A percentile compares a stretch with the other conserved stretches of the same genome.
Evolutionary conservation across 2,329 filamentous ascomycete genomes (phyloP).

Genomic region (Pestalotiopsis sp.): DNA sequence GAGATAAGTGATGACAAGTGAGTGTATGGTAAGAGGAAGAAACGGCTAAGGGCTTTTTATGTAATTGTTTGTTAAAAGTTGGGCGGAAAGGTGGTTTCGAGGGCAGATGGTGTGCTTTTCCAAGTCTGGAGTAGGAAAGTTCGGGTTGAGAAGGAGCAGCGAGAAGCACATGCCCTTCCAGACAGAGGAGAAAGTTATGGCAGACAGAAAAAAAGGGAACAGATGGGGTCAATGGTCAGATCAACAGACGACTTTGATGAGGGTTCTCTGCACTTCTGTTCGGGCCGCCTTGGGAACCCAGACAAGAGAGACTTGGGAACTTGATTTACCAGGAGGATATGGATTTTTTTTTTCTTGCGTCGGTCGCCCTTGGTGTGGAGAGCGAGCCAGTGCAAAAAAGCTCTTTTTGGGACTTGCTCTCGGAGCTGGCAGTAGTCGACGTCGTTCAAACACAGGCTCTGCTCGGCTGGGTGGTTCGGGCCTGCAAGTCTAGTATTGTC

Average conservation of each 20-base stretch:
- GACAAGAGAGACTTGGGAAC: not conserved
- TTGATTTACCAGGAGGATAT: not conserved
- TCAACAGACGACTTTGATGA: conserved; percentile 4
- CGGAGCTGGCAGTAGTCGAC: conserved; percentile 4
- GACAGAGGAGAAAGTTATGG: not conserved
- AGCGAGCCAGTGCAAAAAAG: not conserved
- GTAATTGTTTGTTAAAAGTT: conserved; percentile 18
- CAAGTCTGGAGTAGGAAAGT: not conserved
- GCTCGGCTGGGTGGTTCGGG: not conserved
- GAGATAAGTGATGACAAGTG: conserved; percentile 23
- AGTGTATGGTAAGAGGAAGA: conserved; percentile 33
- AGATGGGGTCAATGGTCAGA: conserved; percentile 1
- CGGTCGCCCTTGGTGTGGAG: not conserved
- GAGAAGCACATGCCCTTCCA: not conserved
- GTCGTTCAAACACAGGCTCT: not conserved
- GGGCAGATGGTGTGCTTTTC: conserved; percentile 7
- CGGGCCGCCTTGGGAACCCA: not conserved
- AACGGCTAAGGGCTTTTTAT: conserved; percentile 13
- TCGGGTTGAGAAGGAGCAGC: not conserved
- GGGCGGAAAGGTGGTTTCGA: conserved; percentile 4
- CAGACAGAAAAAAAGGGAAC: not conserved
- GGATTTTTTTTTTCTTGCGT: not conserved
- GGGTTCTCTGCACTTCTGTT: not conserved
- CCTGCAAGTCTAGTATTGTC: conserved; percentile 6
- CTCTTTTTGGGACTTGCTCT: not conserved